phyloP scores from a whole-genome alignment of 768 basidiomycete genomes.

The Postia placenta region DNA sequence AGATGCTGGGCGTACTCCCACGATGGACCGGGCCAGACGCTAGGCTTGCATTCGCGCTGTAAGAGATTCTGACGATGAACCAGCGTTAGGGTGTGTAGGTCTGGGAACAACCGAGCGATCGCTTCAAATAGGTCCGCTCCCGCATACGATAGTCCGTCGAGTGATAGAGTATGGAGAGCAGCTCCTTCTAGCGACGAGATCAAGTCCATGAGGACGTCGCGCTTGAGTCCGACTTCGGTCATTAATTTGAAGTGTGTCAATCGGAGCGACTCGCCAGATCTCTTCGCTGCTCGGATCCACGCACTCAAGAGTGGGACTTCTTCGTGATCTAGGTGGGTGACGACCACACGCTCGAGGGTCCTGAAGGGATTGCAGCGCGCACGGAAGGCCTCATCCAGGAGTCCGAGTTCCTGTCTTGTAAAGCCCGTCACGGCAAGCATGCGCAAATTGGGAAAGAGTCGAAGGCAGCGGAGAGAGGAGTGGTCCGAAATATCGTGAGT shows the following conservation, averaged over 20 bases:
- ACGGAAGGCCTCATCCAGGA: neutral
- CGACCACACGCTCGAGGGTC: neutral
- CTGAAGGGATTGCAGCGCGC: neutral
- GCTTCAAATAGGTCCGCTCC: neutral
- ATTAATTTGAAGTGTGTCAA: slow-evolving; percentile 1
- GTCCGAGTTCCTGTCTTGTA: neutral
- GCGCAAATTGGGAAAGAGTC: neutral
- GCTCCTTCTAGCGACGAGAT: neutral
- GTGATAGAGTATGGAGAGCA: neutral
- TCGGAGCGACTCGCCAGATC: neutral
- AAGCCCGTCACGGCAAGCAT: neutral
- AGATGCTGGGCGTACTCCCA: neutral
- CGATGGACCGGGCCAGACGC: neutral
- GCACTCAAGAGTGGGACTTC: neutral
- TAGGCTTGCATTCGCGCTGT: neutral
- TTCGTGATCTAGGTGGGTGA: neutral
- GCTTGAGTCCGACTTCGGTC: neutral
- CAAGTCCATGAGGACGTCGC: neutral
- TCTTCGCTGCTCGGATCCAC: neutral
- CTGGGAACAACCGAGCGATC: neutral
- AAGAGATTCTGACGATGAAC: neutral
- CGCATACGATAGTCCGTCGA: neutral
- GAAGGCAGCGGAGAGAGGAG: neutral
- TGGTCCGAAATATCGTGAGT: neutral
- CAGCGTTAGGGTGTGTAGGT: neutral